Conservation (phyloP, 345 rosid species). For the Syzygium aqueum region DNA sequence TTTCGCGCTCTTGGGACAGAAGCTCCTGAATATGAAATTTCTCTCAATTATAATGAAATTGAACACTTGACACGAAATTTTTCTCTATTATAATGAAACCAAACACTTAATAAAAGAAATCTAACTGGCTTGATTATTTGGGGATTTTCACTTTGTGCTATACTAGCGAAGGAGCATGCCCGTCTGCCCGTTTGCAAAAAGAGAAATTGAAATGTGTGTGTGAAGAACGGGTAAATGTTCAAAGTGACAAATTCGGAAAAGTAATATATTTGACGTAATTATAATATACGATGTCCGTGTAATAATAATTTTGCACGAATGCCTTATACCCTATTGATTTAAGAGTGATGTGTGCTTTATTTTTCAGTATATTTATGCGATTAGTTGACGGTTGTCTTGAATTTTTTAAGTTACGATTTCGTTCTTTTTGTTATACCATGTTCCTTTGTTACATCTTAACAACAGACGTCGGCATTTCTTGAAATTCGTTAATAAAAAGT, state of each 20-base stretch:
- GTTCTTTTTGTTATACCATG: neutral
- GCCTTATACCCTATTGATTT: neutral
- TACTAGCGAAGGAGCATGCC: neutral
- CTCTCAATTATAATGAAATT: no score
- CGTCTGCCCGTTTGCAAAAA: neutral
- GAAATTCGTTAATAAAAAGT: neutral
- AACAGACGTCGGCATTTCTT: neutral
- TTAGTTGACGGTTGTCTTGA: neutral
- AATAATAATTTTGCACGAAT: neutral
- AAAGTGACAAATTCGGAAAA: neutral
- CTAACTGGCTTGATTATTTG: neutral
- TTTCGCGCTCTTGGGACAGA: no score
- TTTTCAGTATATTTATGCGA: neutral
- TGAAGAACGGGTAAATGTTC: neutral
- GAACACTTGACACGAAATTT: no score
- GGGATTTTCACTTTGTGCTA: neutral
- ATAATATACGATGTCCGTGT: neutral
- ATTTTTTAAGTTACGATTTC: neutral
- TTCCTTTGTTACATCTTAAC: neutral
- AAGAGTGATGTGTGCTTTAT: neutral
- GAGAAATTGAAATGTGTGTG: neutral
- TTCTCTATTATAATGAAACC: no score
- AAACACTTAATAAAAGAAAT: fast-evolving
- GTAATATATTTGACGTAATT: neutral
- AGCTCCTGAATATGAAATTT: no score